Conservation (phyloP, 1,284 basidiomycete species). For the Flammula alnicola region DNA sequence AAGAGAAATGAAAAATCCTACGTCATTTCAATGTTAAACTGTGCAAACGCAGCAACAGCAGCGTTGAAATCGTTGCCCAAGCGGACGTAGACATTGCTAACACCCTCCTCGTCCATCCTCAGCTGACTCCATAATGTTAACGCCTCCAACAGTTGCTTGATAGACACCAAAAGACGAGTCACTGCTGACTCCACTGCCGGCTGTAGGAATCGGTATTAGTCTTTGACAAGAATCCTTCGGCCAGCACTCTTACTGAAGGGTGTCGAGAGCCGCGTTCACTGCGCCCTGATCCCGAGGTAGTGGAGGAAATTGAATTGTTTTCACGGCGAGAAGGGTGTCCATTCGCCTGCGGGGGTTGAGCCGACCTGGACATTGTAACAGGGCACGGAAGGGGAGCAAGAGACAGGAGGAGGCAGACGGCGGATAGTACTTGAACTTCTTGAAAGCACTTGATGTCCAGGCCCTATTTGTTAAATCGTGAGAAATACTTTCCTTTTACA, state of each 20-base stretch:
- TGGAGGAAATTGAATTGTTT: constrained; percentile 22
- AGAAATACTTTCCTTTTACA: too few relatives aligned
- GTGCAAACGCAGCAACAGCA: constrained; percentile 87
- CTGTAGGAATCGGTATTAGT: constrained; percentile 28
- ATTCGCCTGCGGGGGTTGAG: constrained; percentile 15
- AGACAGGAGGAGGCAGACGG: background rate
- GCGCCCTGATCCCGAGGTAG: constrained; percentile 27
- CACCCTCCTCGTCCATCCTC: constrained; percentile 78
- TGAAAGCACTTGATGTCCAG: too few relatives aligned
- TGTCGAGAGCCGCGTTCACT: constrained; percentile 30
- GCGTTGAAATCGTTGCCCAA: constrained; percentile 98
- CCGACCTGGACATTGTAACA: constrained; percentile 14
- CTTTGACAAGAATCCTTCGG: constrained; percentile 10
- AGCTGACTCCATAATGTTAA: constrained; percentile 88
- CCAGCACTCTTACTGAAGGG: constrained; percentile 34
- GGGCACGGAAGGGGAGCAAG: background rate
- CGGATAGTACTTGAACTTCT: too few relatives aligned
- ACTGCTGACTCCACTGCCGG: constrained; percentile 90
- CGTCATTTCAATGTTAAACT: constrained; percentile 91
- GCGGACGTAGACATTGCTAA: constrained; percentile 96
- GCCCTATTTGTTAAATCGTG: too few relatives aligned
- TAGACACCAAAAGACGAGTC: constrained; percentile 91
- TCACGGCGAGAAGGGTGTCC: constrained; percentile 19
- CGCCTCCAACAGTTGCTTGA: constrained; percentile 92
- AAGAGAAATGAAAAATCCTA: constrained; percentile 47